Percentiles rank a stretch among this genome's conserved stretches.
Evolutionary conservation across 495 filamentous ascomycete species (phyloP).

Genomic region (Chaetomium cochliodes): DNA sequence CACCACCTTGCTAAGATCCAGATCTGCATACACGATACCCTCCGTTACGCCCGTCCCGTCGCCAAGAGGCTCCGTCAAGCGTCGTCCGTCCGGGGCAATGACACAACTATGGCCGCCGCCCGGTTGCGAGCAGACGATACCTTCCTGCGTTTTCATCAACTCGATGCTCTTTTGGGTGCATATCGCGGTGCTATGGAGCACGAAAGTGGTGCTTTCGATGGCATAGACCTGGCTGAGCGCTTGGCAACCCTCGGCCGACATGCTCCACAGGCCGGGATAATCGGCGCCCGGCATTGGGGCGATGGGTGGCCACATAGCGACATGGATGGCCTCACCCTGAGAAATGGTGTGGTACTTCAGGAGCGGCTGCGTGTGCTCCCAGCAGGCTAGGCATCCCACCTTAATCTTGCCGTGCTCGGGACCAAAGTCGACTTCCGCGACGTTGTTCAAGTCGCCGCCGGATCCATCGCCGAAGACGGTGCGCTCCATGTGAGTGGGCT

Average conservation of each 20-base stretch:
- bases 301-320: slow-evolving; percentile 6
- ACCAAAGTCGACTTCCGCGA: slow-evolving; percentile 1
- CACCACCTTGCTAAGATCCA: not conserved
- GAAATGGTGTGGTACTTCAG: slow-evolving; percentile 5
- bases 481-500: slow-evolving; percentile 3
- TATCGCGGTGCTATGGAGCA: not conserved
- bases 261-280: slow-evolving; percentile 2
- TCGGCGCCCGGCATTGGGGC: not conserved
- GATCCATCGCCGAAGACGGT: slow-evolving; percentile 2
- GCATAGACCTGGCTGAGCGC: not conserved
- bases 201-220: not conserved
- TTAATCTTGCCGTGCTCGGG: slow-evolving; percentile 4
- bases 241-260: slow-evolving; percentile 7
- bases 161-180: slow-evolving; percentile 8
- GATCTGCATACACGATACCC: slow-evolving; percentile 1
- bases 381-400: slow-evolving; percentile 1
- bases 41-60: not conserved
- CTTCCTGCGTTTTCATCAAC: not conserved
- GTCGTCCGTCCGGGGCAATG: not conserved
- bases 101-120: slow-evolving; percentile 6
- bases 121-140: not conserved
- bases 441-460: not conserved
- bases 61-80: not conserved
- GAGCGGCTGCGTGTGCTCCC: slow-evolving; percentile 7
- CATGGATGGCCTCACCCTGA: slow-evolving; percentile 1